Evolutionary conservation across 208 protist species (phyloP).

Genomic region (Acanthamoeba lenticulata): DNA sequence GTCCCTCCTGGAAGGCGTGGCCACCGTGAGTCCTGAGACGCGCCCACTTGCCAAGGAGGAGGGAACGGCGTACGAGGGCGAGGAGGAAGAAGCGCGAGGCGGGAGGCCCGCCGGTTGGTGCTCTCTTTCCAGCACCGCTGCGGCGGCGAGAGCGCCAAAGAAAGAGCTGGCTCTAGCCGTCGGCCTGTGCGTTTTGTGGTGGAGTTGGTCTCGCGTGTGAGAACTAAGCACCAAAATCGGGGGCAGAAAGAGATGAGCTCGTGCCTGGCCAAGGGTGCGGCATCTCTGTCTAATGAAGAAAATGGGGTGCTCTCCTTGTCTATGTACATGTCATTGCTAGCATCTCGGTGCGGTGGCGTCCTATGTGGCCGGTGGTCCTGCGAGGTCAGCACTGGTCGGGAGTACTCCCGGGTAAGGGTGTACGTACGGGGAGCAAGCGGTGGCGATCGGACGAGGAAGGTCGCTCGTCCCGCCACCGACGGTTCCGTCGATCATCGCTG

Average conservation of each 20-base stretch:
- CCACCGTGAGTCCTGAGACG: neutral
- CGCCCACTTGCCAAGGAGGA: neutral
- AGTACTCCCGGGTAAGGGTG: too few species aligned
- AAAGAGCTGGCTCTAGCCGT: neutral
- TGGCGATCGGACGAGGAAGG: neutral
- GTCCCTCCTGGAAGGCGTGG: neutral
- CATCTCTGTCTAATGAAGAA: neutral
- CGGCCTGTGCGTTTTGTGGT: neutral
- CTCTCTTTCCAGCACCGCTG: neutral
- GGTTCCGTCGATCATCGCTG: neutral
- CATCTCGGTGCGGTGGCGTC: neutral
- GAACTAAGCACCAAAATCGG: too few species aligned
- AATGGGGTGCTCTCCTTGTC: conserved; percentile 11
- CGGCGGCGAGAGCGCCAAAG: neutral
- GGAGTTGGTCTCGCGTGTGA: too few species aligned
- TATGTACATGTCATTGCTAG: conserved; percentile 17
- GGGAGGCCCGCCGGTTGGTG: neutral
- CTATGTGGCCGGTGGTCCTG: too few species aligned
- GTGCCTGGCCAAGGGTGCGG: neutral
- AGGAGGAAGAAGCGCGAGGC: too few species aligned
- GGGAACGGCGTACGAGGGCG: too few species aligned
- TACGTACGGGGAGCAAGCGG: too few species aligned
- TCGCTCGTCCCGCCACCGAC: neutral
- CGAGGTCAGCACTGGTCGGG: too few species aligned
- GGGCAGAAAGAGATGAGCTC: neutral